These are phyloP conservation scores for Apiotrichum mycotoxinovorans DNA, from an alignment of 1,284 basidiomycete genomes.

Conservation along the genomic window DNA sequence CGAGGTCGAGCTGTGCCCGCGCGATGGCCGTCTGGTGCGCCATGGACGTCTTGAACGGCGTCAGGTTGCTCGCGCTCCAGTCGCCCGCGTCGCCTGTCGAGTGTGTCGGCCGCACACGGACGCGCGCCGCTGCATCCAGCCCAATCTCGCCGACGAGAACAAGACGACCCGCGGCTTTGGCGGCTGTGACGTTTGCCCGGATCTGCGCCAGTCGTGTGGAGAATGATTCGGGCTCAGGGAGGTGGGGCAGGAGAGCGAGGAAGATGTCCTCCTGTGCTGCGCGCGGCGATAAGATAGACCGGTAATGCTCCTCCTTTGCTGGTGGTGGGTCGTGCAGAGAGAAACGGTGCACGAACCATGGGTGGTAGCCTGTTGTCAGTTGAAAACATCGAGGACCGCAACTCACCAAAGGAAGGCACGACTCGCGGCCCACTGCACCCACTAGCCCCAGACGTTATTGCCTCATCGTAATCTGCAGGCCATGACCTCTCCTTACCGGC, in stretches of 20 bases:
- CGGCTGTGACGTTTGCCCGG: constrained; percentile 22
- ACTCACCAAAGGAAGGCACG: constrained; percentile 48
- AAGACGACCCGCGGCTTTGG: constrained; percentile 20
- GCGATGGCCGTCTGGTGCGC: constrained; percentile 48
- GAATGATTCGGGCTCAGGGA: constrained; percentile 43
- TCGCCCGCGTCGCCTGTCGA: constrained; percentile 11
- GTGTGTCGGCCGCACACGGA: constrained; percentile 2
- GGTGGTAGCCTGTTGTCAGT: constrained; percentile 48
- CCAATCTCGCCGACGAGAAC: constrained; percentile 54
- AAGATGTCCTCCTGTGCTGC: constrained; percentile 20
- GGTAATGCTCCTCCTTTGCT: constrained; percentile 48
- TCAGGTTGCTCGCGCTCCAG: constrained; percentile 30
- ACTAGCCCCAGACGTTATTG: background rate
- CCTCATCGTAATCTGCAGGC: background rate
- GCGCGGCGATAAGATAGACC: constrained; percentile 39
- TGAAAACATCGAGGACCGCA: background rate
- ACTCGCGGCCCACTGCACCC: constrained; percentile 13
- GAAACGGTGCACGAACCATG: constrained; percentile 53
- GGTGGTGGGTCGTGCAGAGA: constrained; percentile 27
- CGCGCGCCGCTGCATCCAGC: constrained; percentile 47
- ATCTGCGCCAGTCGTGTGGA: constrained; percentile 23
- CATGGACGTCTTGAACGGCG: constrained; percentile 49
- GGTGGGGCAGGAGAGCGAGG: constrained; percentile 28
- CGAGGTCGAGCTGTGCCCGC: constrained; percentile 48
- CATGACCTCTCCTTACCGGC: constrained; percentile 22